These are phyloP conservation scores for Amesomyces nigricolor DNA, from an alignment of 2,329 filamentous ascomycete species.

Conservation along the genomic window DNA sequence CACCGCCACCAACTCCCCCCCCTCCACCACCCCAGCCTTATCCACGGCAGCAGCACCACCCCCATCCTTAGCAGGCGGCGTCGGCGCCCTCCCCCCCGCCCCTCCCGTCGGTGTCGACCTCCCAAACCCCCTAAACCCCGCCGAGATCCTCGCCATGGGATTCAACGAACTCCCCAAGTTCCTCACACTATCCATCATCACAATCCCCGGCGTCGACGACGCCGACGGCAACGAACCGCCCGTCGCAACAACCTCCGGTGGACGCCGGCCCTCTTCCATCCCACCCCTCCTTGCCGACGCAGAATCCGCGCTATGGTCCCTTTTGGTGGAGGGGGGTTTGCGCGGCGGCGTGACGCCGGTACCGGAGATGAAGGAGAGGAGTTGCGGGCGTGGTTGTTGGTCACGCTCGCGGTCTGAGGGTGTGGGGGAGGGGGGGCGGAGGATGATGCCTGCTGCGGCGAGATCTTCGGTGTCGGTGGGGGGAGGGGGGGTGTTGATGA, in stretches of 20 bases:
- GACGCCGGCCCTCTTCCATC: slow-evolving; percentile 41
- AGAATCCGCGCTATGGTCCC: slow-evolving; percentile 76
- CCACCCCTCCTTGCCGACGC: slow-evolving; percentile 46
- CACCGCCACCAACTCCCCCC: slow-evolving; percentile 54
- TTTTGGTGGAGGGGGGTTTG: slow-evolving; percentile 34
- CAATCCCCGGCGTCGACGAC: slow-evolving; percentile 24
- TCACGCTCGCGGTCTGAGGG: neutral
- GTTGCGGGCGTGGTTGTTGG: slow-evolving; percentile 19
- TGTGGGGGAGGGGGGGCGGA: neutral
- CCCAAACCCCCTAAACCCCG: slow-evolving; percentile 68
- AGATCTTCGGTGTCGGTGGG: neutral
- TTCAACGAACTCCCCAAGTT: slow-evolving; percentile 77
- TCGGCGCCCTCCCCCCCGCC: slow-evolving; percentile 34
- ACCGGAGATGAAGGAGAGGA: slow-evolving; percentile 60
- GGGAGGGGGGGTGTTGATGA: slow-evolving; percentile 64
- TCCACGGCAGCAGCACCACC: neutral
- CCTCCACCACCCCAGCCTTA: slow-evolving; percentile 34
- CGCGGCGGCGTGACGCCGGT: slow-evolving; percentile 43
- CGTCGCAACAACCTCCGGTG: slow-evolving; percentile 29
- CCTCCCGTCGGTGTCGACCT: slow-evolving; percentile 43
- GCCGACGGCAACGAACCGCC: slow-evolving; percentile 15
- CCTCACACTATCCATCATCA: slow-evolving; percentile 69
- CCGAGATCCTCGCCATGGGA: slow-evolving; percentile 70
- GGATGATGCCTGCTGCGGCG: neutral
- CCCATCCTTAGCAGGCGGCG: slow-evolving; percentile 32